Base-by-base conservation (phyloP, 495 filamentous ascomycete species). In the Cladorrhinum samala region DNA sequence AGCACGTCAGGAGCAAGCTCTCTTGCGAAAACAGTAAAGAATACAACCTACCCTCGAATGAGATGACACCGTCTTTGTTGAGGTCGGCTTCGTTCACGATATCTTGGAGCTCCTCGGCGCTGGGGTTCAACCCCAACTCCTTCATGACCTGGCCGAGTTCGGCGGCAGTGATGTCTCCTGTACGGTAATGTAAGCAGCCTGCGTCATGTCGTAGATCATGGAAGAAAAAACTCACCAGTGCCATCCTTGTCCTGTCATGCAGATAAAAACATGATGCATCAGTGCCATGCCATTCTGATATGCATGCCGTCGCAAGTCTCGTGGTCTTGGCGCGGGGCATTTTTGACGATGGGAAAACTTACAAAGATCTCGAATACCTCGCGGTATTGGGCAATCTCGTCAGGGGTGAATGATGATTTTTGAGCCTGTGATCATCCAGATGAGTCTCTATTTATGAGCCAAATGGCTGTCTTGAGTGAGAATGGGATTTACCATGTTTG, bases 351-450 rank as follows among this genome's bases (percentile, higher is more conserved):
- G 44, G 44, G 16, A 25, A 46, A 30, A 88, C 89, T 84, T 76
- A 94, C 89, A 70, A 94, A 94, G 16, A 94, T 81, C 68, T 89
- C 91, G 73, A 94, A 94, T 25, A 89, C 89, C 72, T 93, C 88
- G 80, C 88, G 92, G 76, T 90, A 94, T 72, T 93, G 89, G 63
- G 88, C 90, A 54, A 94, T 85, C 77, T 93, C 87, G 68, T 94
- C 89, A 76, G 90, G 84, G 58, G 88, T 87, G 60, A 94, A 77
- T 79, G 68, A 85, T 82, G 62, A 82, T 80, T 82, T 86, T 44
- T 33, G 36, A 20, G 33, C 24, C 7, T 3, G 6, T 13, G 5
- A 2, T 6, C 6, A 4, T 7, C 1, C 13, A 24, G 20, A 41
- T 56, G 41, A 56, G 21, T 20, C 18, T 20, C n/a, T 18, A 16